Evolutionary conservation across 73 alveolate species (phyloP).

Genomic region (Paramecium sexaurelia): DNA sequence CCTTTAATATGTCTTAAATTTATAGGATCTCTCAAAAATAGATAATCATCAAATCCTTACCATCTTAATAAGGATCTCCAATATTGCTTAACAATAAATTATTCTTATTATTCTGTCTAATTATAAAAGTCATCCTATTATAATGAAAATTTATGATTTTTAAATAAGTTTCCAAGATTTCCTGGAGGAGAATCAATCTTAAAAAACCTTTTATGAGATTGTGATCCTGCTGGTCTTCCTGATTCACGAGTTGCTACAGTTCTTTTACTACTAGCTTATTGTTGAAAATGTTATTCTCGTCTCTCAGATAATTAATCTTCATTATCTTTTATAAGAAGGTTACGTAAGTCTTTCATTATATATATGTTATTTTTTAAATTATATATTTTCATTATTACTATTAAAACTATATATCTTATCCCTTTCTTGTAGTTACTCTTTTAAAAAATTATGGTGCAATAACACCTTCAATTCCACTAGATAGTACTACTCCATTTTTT

Average conservation of each 20-base stretch:
- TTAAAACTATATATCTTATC: neutral
- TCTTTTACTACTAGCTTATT: neutral
- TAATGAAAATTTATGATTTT: neutral
- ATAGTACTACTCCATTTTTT: conserved; percentile 79
- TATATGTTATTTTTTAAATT: neutral
- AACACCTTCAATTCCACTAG: conserved; percentile 81
- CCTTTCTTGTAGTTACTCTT: conserved; percentile 54
- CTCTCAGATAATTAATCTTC: neutral
- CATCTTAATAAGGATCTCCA: conserved; percentile 14
- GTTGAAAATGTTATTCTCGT: neutral
- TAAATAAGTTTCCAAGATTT: neutral
- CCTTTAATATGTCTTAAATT: neutral
- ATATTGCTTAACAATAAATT: conserved; percentile 5
- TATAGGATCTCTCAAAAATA: neutral
- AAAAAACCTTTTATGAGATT: neutral
- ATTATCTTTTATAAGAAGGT: neutral
- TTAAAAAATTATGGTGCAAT: conserved; percentile 85
- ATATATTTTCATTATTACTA: neutral
- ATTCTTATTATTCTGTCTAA: neutral
- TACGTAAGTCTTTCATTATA: neutral
- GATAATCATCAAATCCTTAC: conserved; percentile 52
- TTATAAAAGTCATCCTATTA: neutral
- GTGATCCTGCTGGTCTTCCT: neutral
- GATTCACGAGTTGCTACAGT: neutral
- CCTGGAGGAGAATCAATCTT: neutral